phyloP scores from a whole-genome alignment of 306 rosid genomes.

The Pterocarpus macrocarpus region DNA sequence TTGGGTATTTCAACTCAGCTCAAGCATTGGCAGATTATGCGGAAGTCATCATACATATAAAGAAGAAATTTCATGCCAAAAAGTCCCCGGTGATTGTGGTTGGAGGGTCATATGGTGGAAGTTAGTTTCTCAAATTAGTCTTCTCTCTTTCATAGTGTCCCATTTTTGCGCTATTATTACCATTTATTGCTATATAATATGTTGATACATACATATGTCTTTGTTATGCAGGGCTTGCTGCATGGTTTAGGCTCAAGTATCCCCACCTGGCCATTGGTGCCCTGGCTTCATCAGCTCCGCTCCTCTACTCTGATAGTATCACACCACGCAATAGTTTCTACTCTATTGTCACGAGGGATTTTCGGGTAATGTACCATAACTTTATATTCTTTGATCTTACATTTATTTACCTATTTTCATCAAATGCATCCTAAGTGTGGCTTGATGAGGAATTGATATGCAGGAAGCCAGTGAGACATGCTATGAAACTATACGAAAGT shows the following conservation, averaged over 20 bases:
- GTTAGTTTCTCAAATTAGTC: constrained; percentile 50
- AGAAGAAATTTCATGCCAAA: constrained; percentile 51
- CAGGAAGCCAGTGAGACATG: constrained; percentile 79
- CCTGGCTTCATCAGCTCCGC: constrained; percentile 85
- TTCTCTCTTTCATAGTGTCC: not conserved
- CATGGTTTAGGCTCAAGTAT: constrained; percentile 91
- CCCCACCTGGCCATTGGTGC: constrained; percentile 84
- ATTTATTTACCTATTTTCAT: not conserved
- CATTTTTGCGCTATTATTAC: not conserved
- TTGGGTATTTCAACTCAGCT: constrained; percentile 82
- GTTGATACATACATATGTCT: not conserved
- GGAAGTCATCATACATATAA: constrained; percentile 59
- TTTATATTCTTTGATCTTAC: not conserved
- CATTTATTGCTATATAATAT: not conserved
- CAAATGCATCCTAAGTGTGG: not conserved
- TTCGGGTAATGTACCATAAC: constrained; percentile 55
- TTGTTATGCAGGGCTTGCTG: constrained; percentile 72
- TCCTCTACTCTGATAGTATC: constrained; percentile 70
- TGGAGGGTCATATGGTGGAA: constrained; percentile 93
- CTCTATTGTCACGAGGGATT: constrained; percentile 65
- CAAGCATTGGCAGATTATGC: constrained; percentile 91
- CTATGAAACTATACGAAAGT: constrained; percentile 61
- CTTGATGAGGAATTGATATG: not conserved
- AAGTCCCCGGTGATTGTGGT: constrained; percentile 70
- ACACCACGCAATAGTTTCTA: constrained; percentile 61